A percentile compares a stretch with the other conserved stretches of the same genome.
Evolutionary conservation across 371 early-diverging fungal genomes (phyloP).

Genomic region (Chytridiales sp.): DNA sequence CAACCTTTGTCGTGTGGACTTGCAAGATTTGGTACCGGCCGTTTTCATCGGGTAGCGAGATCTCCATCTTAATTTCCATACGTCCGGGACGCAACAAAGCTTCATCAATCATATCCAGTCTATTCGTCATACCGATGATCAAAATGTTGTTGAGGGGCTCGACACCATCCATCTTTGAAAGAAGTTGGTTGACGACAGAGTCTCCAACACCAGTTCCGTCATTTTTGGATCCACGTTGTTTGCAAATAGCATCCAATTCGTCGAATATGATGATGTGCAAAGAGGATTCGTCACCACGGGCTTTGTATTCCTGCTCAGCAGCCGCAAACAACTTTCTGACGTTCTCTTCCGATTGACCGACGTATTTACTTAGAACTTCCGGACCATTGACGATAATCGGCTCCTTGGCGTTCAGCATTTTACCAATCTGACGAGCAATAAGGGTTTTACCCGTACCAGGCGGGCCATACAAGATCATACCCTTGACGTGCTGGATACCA

Average conservation of each 20-base stretch:
- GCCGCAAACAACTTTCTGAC: slow-evolving; percentile 97
- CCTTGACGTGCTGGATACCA: slow-evolving; percentile 98
- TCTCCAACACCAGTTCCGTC: slow-evolving; percentile 98
- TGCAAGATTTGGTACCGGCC: slow-evolving; percentile 93
- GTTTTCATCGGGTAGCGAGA: slow-evolving; percentile 88
- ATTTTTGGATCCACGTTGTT: slow-evolving; percentile 93
- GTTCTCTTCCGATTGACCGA: slow-evolving; percentile 99
- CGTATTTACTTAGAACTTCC: slow-evolving; percentile 97
- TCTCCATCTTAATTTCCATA: slow-evolving; percentile 96
- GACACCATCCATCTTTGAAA: slow-evolving; percentile 99
- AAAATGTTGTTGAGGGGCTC: slow-evolving; percentile 95
- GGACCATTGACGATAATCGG: slow-evolving; percentile 99
- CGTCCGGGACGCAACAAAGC: slow-evolving; percentile 96
- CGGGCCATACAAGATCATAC: slow-evolving; percentile 71
- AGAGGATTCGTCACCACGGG: slow-evolving; percentile 89
- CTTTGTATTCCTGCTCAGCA: slow-evolving; percentile 96
- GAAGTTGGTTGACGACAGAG: slow-evolving; percentile 98
- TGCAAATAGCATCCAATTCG: slow-evolving; percentile 99
- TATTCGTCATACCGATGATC: slow-evolving; percentile 99
- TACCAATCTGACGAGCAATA: slow-evolving; percentile 99
- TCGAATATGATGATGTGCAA: slow-evolving; percentile 99
- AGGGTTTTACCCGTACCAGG: slow-evolving; percentile 99
- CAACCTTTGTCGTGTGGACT: slow-evolving; percentile 83
- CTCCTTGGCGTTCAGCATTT: slow-evolving; percentile 95
- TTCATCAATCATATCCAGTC: slow-evolving; percentile 98